Evolutionary conservation across 2,329 filamentous ascomycete species (phyloP), one percentile per base, ranked within the genome.

Genomic region (Paraconiothyrium sp.): DNA sequence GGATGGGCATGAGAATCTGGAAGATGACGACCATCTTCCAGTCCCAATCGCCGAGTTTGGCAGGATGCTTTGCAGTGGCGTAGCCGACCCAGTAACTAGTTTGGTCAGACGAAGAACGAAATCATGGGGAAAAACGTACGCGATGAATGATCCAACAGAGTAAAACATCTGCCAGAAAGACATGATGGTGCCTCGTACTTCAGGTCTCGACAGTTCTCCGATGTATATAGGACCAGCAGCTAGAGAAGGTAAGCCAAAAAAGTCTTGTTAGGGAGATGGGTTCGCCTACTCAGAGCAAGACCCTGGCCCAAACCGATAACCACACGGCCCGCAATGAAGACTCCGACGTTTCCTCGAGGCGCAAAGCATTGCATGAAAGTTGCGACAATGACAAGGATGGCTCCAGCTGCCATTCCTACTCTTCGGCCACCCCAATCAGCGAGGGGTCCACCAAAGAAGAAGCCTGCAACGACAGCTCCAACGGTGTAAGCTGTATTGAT

Each of bases 11-110:
- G n/a, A 92, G 76, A 52, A 91, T 82, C 78, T 92, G 90, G 82
- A 92, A 91, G 64, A 92, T 88, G 64, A 91, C 86, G 14, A 92
- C 88, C 81, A 91, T 86, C 69, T 85, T 87, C 89, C 89, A 92
- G 76, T 91, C 89, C 90, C 89, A 91, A 67, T 92, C 82, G 43
- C 89, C 89, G 5, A 91, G 84, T 46, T 68, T 79, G 46, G 79
- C 68, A 47, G 81, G 80, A 76, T 90, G 79, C 70, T 87, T 82
- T 39, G 83, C 83, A 73, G 86, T 87, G 16, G 84, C 89, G 67
- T 85, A 91, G 74, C 88, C 88, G 72, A 91, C 86, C 88, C 83
- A 85, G 79, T 87, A 89, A 7, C 60, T 63, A 46, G 9, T 13
- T 9, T n/a, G 13, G 48, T 57, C 20, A 61, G 55, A 30, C 43